Base-by-base conservation (phyloP, 306 rosid species). In the Gillenia trifoliata region DNA sequence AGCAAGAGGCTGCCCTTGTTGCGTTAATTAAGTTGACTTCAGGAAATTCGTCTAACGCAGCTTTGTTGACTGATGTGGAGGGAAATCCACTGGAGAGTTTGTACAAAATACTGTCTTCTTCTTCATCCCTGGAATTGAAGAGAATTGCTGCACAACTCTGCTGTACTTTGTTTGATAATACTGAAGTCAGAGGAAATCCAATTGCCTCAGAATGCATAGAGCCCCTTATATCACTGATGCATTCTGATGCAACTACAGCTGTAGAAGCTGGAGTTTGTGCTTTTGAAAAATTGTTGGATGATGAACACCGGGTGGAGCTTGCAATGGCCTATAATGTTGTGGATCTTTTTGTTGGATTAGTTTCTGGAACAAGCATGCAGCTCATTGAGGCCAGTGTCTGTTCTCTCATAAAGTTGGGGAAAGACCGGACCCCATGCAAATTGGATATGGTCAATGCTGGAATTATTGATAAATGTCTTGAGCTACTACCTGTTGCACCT, bases 211-310 rank as follows among this genome's bases (percentile, higher is more conserved):
- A 87, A 68, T 91, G 92, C 81, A 75, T 94, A 36, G 84, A 87
- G 80, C 97, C 96, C 79, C 87, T 94, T 81, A 80, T 90, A 72
- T 86, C 83, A 50, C 79, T 94, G 81, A 86, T 94, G 91, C 96
- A 88, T 59, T 85, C 96, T 81, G 86, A 79, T 79, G 75, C 82
- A 64, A 79, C 68, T 79, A 66, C 76, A 57, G 91, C 95, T 62
- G 88, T 90, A 50, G 97, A 91, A 81, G 89, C 87, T 75, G 98
- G 93, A 82, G 89, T 88, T 78, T 90, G 88, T 87, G 95, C 98
- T 78, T 86, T 94, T 72, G 97, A 91, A 81, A 88, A 91, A 78
- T 81, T 94, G 82, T 81, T 94, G 88, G 98, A 88, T 75, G 91
- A 88, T 85, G 97, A 94, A 83, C 87, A 87, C 38, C 87, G 52